Percentiles rank a stretch among this genome's conserved stretches.
phyloP scores from a whole-genome alignment of 148 eudicot genomes.

The Chenopodium album region DNA sequence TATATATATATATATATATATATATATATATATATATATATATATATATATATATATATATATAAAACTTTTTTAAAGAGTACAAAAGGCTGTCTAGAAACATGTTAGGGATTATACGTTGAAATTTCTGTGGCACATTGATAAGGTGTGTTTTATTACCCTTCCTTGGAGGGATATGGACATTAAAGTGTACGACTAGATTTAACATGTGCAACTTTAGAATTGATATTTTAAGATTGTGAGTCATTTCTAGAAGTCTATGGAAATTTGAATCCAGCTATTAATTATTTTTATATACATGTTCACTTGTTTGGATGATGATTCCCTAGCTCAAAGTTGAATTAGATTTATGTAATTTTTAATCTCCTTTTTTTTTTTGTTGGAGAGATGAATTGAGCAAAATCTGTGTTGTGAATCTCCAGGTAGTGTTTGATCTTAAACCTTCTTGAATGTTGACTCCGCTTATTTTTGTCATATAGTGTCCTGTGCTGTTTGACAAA shows the following conservation, averaged over 20 bases:
- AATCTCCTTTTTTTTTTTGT: background rate
- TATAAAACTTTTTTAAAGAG: no score
- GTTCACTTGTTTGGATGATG: conserved; percentile 6
- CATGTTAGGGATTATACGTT: background rate
- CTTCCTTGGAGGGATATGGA: background rate
- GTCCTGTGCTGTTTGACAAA: background rate
- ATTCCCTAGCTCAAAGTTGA: background rate
- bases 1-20: no score
- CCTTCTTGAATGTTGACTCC: background rate
- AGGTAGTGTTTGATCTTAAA: background rate
- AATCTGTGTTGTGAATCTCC: no score
- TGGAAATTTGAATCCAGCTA: background rate
- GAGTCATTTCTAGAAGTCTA: background rate
- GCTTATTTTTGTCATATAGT: background rate
- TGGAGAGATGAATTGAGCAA: background rate
- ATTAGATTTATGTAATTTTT: background rate
- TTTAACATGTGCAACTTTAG: background rate
- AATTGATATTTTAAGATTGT: background rate
- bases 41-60: no score
- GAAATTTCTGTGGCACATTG: background rate
- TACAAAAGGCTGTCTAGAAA: background rate
- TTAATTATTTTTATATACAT: background rate
- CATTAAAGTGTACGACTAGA: background rate
- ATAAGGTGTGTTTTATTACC: background rate
- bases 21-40: no score